Conservation (phyloP, 2,329 filamentous ascomycete genomes). For the Ascochyta pisi region DNA sequence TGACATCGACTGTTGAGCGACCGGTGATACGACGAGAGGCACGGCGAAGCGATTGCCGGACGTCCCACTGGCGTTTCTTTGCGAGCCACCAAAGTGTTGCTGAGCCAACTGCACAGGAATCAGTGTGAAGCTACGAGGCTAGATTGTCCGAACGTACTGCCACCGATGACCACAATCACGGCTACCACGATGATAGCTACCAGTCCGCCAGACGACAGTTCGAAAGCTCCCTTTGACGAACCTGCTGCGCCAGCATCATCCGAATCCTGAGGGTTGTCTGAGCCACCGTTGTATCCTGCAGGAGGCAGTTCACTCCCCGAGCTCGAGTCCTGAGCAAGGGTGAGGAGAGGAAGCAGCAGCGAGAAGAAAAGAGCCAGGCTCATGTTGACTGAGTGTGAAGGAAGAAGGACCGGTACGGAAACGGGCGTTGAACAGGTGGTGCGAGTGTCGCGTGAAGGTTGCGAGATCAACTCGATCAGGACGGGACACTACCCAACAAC, state of each 20-base stretch:
- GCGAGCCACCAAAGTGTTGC: slow-evolving; percentile 77
- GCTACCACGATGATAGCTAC: slow-evolving; percentile 78
- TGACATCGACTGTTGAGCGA: slow-evolving; percentile 38
- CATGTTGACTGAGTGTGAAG: slow-evolving; percentile 32
- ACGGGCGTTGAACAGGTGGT: slow-evolving; percentile 27
- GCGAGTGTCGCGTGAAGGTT: slow-evolving; percentile 40
- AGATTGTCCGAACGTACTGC: slow-evolving; percentile 61
- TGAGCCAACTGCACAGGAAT: slow-evolving; percentile 61
- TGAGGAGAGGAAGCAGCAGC: slow-evolving; percentile 37
- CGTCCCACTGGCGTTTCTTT: slow-evolving; percentile 84
- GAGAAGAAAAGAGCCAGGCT: slow-evolving; percentile 32
- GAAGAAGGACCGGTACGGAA: slow-evolving; percentile 27
- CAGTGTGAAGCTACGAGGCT: slow-evolving; percentile 7
- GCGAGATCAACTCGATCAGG: slow-evolving; percentile 38
- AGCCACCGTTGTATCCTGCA: slow-evolving; percentile 46
- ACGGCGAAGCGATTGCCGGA: slow-evolving; percentile 73
- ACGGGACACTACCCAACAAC: slow-evolving; percentile 26
- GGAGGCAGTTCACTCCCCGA: slow-evolving; percentile 31
- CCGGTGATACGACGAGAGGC: slow-evolving; percentile 61
- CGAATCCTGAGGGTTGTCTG: slow-evolving; percentile 45
- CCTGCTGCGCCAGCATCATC: slow-evolving; percentile 69
- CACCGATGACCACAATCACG: slow-evolving; percentile 66
- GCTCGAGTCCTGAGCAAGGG: slow-evolving; percentile 36
- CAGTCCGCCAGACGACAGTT: slow-evolving; percentile 71
- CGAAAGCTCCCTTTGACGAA: slow-evolving; percentile 63